Conservation (phyloP, 495 filamentous ascomycete species). For the Hypomontagnella monticulosa region DNA sequence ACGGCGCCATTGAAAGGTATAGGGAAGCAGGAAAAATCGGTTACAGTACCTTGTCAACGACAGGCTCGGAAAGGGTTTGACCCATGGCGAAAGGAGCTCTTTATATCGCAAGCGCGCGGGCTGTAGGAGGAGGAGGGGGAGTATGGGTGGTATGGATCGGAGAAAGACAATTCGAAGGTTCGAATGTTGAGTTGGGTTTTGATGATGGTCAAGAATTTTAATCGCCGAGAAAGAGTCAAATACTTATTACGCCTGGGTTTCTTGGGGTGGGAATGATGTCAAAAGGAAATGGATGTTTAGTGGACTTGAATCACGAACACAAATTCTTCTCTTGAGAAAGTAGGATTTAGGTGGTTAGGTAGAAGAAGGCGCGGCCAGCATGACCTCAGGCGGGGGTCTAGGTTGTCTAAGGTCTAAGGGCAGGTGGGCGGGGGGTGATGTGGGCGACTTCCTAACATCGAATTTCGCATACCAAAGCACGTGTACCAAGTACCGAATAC, state of each 20-base stretch:
- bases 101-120: slow-evolving; percentile 29
- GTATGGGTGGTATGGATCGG: neutral
- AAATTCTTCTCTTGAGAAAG: too few species aligned
- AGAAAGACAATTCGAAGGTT: slow-evolving; percentile 38
- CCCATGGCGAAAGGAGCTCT: slow-evolving; percentile 71
- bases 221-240: slow-evolving; percentile 36
- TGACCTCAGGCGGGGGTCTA: too few species aligned
- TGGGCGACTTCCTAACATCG: too few species aligned
- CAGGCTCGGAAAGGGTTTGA: slow-evolving; percentile 99
- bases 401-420: too few species aligned
- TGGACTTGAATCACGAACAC: too few species aligned
- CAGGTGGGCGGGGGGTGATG: too few species aligned
- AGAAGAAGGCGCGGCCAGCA: too few species aligned
- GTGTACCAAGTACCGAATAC: too few species aligned
- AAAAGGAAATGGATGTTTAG: too few species aligned
- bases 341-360: too few species aligned
- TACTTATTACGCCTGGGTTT: slow-evolving; percentile 33
- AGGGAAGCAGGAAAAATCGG: slow-evolving; percentile 5
- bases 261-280: slow-evolving; percentile 39
- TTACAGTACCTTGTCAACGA: slow-evolving; percentile 92
- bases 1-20: slow-evolving; percentile 33
- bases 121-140: neutral
- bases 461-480: too few species aligned
- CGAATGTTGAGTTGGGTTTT: slow-evolving; percentile 17
- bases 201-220: slow-evolving; percentile 39